phyloP scores from a whole-genome alignment of 2,329 filamentous ascomycete genomes.

The Cercospora berteroae region DNA sequence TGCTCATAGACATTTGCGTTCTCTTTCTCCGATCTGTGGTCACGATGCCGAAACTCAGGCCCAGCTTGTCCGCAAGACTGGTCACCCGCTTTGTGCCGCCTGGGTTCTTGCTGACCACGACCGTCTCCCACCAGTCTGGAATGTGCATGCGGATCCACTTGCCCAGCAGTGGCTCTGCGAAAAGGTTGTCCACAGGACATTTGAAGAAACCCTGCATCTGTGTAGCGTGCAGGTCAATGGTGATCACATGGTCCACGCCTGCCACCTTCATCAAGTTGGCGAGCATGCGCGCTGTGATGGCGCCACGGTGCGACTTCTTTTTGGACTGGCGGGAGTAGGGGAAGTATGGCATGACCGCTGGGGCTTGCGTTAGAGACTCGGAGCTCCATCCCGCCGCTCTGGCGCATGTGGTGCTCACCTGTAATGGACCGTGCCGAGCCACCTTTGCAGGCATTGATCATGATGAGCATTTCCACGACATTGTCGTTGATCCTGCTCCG shows the following conservation, averaged over 20 bases:
- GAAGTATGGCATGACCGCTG: constrained; percentile 89
- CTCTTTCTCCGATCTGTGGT: constrained; percentile 70
- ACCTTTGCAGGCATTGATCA: constrained; percentile 98
- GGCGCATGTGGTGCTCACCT: constrained; percentile 57
- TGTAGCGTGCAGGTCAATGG: constrained; percentile 84
- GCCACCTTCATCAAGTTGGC: constrained; percentile 91
- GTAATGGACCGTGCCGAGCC: constrained; percentile 96
- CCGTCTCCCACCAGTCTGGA: constrained; percentile 80
- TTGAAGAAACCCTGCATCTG: constrained; percentile 99
- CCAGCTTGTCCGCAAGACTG: constrained; percentile 89
- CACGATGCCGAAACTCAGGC: constrained; percentile 96
- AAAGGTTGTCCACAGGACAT: constrained; percentile 94
- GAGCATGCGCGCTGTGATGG: constrained; percentile 95
- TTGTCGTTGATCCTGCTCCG: constrained; percentile 80
- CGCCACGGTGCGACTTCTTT: constrained; percentile 95
- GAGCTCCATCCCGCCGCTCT: neutral
- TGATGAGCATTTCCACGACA: constrained; percentile 90
- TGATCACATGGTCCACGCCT: constrained; percentile 95
- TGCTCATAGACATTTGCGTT: constrained; percentile 51
- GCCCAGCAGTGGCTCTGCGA: constrained; percentile 91
- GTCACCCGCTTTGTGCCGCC: constrained; percentile 97
- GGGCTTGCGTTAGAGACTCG: constrained; percentile 1
- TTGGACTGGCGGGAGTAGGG: constrained; percentile 99
- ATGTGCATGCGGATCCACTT: constrained; percentile 94
- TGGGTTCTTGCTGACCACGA: constrained; percentile 97